A percentile compares a stretch with the other conserved stretches of the same genome.
phyloP scores from a whole-genome alignment of 805 yeast genomes.

The Myxozyma neotropica region DNA sequence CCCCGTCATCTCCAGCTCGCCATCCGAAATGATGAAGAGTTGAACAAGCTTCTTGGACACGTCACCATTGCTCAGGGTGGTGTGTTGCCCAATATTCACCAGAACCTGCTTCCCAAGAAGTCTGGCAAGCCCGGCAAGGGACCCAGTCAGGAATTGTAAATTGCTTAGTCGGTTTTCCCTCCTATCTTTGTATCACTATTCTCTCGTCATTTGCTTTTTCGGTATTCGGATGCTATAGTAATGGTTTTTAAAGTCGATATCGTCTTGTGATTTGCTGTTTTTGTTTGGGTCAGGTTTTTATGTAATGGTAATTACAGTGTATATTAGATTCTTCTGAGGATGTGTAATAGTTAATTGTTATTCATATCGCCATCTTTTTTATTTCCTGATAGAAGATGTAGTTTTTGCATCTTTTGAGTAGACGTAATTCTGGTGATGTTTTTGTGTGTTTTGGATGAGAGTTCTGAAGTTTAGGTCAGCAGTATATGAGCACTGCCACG shows the following conservation, averaged over 20 bases:
- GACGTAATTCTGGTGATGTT: not conserved
- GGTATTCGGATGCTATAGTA: constrained; percentile 4
- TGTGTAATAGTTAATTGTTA: constrained; percentile 9
- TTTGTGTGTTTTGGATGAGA: not conserved
- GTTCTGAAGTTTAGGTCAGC: not conserved
- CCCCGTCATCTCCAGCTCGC: constrained; percentile 99
- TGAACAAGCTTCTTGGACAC: constrained; percentile 88
- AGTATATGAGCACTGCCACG: constrained; percentile 2
- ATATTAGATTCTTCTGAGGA: constrained; percentile 29
- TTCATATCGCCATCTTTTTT: not conserved
- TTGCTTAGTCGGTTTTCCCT: not conserved
- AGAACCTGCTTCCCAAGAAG: constrained; percentile 85
- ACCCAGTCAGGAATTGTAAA: constrained; percentile 40
- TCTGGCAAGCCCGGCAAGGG: constrained; percentile 44
- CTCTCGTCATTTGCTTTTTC: constrained; percentile 10
- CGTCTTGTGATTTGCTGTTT: constrained; percentile 14
- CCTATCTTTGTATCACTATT: constrained; percentile 10
- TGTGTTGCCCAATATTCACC: constrained; percentile 97
- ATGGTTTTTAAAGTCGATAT: not conserved
- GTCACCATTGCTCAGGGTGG: constrained; percentile 99
- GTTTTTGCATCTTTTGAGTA: too few relatives aligned
- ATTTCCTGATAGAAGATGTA: not conserved
- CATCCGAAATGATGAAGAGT: constrained; percentile 98
- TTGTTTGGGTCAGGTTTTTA: constrained; percentile 28
- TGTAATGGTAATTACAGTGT: constrained; percentile 28